Percentiles rank a stretch among this genome's conserved stretches.
phyloP scores from a whole-genome alignment of 2,329 filamentous ascomycete species.

The Aureobasidium zeae region DNA sequence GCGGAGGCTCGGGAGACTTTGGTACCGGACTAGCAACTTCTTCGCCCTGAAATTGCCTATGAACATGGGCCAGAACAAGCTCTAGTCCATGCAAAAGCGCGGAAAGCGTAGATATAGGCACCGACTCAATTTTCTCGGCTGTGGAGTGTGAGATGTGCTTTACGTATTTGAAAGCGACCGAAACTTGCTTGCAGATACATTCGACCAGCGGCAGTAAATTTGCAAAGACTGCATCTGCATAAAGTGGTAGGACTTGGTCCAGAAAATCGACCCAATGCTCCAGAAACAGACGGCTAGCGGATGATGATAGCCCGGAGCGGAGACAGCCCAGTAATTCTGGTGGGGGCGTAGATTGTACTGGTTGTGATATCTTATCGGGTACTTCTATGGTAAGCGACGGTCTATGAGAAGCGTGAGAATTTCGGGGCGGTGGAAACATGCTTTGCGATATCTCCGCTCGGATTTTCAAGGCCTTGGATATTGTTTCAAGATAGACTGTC shows the following conservation, averaged over 20 bases:
- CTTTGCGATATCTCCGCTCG: background rate
- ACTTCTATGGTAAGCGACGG: constrained; percentile 9
- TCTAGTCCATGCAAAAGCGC: constrained; percentile 89
- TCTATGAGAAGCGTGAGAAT: background rate
- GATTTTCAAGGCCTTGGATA: constrained; percentile 15
- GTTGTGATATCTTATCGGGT: background rate
- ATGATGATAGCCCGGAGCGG: constrained; percentile 67
- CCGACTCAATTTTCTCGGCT: constrained; percentile 22
- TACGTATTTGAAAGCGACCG: constrained; percentile 60
- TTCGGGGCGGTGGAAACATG: background rate
- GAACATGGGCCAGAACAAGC: constrained; percentile 76
- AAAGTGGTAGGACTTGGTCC: constrained; percentile 72
- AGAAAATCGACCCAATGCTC: constrained; percentile 90
- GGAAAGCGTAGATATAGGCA: constrained; percentile 53
- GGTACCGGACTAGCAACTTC: constrained; percentile 58
- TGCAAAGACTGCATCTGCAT: constrained; percentile 77
- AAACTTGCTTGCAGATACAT: constrained; percentile 74
- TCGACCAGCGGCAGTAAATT: constrained; percentile 84
- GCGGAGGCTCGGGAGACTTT: constrained; percentile 74
- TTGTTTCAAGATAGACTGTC: constrained; percentile 15
- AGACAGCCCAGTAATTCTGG: constrained; percentile 75
- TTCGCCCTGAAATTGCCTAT: constrained; percentile 59
- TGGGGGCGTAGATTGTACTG: constrained; percentile 42
- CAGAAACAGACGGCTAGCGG: constrained; percentile 63
- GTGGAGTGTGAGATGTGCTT: constrained; percentile 48